These are phyloP conservation scores for Viola pubescens DNA, from an alignment of 441 rosid genomes.

Conservation along the genomic window DNA sequence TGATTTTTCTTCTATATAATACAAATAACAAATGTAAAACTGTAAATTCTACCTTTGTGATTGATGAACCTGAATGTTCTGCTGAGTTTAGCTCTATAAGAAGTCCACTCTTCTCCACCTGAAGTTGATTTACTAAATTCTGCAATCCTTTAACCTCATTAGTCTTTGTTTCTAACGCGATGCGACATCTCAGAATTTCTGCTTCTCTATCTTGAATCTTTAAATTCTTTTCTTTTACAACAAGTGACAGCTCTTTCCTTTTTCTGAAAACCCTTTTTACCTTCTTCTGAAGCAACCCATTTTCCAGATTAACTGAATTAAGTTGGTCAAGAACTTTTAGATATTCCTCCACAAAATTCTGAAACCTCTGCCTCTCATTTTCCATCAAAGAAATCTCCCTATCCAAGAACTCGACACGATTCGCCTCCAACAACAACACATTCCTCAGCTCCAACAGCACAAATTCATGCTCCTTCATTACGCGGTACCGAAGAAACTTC, in stretches of 20 bases:
- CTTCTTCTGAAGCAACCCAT: slow-evolving; percentile 35
- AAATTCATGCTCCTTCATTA: slow-evolving; percentile 49
- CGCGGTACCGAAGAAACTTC: slow-evolving; percentile 38
- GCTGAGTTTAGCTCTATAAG: slow-evolving; percentile 19
- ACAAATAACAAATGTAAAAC: background rate
- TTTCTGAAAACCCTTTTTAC: slow-evolving; percentile 39
- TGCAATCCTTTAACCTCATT: slow-evolving; percentile 30
- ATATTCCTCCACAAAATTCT: slow-evolving; percentile 31
- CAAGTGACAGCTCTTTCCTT: slow-evolving; percentile 23
- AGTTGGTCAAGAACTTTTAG: slow-evolving; percentile 30
- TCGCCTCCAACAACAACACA: slow-evolving; percentile 31
- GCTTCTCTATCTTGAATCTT: slow-evolving; percentile 30
- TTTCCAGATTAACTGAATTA: slow-evolving; percentile 31
- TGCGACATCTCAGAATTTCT: slow-evolving; percentile 27
- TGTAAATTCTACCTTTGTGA: slow-evolving; percentile 22
- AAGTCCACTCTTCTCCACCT: slow-evolving; percentile 38
- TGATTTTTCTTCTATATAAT: background rate
- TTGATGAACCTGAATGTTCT: slow-evolving; percentile 20
- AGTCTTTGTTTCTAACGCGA: slow-evolving; percentile 25
- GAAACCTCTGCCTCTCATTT: slow-evolving; percentile 37
- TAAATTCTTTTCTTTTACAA: slow-evolving; percentile 28
- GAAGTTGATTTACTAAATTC: slow-evolving; percentile 20
- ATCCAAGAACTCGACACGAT: slow-evolving; percentile 34
- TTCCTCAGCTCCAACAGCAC: slow-evolving; percentile 42
- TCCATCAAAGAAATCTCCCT: slow-evolving; percentile 41